phyloP scores from a whole-genome alignment of 2,329 filamentous ascomycete species.

The Tothia fuscella region DNA sequence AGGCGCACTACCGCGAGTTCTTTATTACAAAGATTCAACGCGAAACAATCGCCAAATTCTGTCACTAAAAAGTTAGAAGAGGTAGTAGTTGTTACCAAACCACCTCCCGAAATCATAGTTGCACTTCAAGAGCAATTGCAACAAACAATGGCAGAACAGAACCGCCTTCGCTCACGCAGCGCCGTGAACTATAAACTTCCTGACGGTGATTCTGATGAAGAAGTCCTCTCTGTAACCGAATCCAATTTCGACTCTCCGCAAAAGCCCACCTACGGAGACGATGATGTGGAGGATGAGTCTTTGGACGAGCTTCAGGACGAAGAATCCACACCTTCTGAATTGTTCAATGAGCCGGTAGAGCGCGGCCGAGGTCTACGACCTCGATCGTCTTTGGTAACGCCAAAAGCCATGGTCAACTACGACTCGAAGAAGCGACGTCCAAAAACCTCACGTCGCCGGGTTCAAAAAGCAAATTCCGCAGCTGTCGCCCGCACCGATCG shows the following conservation, averaged over 20 bases:
- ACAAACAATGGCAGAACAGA: conserved; percentile 7
- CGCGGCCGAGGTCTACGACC: conserved; percentile 3
- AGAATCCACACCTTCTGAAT: background rate
- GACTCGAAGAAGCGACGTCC: background rate
- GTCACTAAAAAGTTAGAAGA: too few relatives aligned
- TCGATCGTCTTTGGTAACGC: background rate
- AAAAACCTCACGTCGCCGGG: background rate
- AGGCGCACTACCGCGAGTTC: too few relatives aligned
- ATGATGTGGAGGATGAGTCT: background rate
- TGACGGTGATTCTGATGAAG: conserved; percentile 11
- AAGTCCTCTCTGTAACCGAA: background rate
- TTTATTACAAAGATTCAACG: conserved; percentile 19
- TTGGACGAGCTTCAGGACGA: background rate
- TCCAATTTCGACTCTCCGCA: conserved; percentile 9
- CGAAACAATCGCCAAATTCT: conserved; percentile 16
- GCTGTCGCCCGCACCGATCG: conserved; percentile 25
- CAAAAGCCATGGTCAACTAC: background rate
- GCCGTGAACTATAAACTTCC: conserved; percentile 8
- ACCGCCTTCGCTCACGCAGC: conserved; percentile 4
- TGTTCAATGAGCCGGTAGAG: background rate
- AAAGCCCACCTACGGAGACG: background rate
- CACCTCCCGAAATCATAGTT: too few relatives aligned
- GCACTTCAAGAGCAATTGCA: too few relatives aligned
- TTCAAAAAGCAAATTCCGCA: background rate
- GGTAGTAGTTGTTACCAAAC: too few relatives aligned